These are phyloP conservation scores for Globisporangium nunn DNA, from an alignment of 352 stramenopile species.

Conservation along the genomic window DNA sequence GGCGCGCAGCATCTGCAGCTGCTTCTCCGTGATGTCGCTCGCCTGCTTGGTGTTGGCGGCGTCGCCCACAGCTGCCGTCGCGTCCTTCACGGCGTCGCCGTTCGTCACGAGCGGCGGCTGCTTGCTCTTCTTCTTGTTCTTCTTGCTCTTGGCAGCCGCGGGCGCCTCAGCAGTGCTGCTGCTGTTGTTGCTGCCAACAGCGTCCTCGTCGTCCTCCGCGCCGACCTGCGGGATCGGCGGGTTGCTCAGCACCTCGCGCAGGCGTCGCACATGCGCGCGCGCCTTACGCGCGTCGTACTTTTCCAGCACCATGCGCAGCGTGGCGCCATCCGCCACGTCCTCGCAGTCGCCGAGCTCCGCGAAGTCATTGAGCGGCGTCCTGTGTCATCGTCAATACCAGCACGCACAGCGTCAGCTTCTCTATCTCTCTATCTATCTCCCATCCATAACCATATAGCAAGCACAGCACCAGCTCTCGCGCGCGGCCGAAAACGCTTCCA, in stretches of 20 bases:
- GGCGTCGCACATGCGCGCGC: slow-evolving; percentile 71
- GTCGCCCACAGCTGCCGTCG: not conserved
- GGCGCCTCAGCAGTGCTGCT: not conserved
- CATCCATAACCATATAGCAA: not conserved
- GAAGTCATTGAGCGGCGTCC: slow-evolving; percentile 74
- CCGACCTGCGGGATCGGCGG: slow-evolving; percentile 65
- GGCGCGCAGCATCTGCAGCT: slow-evolving; percentile 69
- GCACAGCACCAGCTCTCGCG: slow-evolving; percentile 20
- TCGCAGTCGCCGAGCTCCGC: slow-evolving; percentile 83
- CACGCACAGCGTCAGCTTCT: not conserved
- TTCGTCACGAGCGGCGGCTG: slow-evolving; percentile 7
- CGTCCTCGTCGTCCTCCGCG: slow-evolving; percentile 1
- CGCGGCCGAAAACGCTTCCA: slow-evolving; percentile 39
- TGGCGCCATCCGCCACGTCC: slow-evolving; percentile 46
- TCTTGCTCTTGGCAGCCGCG: slow-evolving; percentile 15
- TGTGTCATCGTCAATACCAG: not conserved
- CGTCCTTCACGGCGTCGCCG: slow-evolving; percentile 5
- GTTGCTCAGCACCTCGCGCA: slow-evolving; percentile 78
- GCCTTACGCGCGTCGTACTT: slow-evolving; percentile 86
- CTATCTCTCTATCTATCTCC: not conserved
- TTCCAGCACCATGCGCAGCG: slow-evolving; percentile 78
- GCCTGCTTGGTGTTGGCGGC: slow-evolving; percentile 40
- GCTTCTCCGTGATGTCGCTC: slow-evolving; percentile 74
- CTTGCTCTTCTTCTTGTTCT: slow-evolving; percentile 18
- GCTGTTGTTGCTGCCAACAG: not conserved